Conservation (phyloP, 1,139 yeast species). For the Geotrichum siamense region DNA sequence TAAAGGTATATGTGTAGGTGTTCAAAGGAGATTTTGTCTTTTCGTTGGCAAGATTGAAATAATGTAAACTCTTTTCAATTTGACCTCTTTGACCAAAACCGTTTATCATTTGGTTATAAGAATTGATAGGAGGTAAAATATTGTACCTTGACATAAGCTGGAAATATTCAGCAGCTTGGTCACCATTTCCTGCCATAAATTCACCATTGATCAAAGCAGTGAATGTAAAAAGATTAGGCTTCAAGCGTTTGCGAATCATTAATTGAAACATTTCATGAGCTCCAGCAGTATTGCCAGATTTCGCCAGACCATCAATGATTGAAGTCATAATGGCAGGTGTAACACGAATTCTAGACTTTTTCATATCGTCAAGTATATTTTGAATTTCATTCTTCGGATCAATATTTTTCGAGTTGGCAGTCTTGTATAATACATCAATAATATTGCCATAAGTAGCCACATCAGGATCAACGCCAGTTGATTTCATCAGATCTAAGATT, state of each 20-base stretch:
- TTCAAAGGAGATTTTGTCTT: slow-evolving; percentile 40
- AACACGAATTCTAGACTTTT: slow-evolving; percentile 38
- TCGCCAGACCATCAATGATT: slow-evolving; percentile 51
- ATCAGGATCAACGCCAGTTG: slow-evolving; percentile 47
- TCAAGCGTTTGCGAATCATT: slow-evolving; percentile 35
- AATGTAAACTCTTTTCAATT: slow-evolving; percentile 37
- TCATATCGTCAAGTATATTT: slow-evolving; percentile 42
- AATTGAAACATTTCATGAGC: slow-evolving; percentile 48
- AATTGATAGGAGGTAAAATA: slow-evolving; percentile 38
- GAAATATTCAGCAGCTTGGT: slow-evolving; percentile 46
- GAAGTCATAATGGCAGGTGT: slow-evolving; percentile 49
- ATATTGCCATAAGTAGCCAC: slow-evolving; percentile 60
- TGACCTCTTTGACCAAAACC: slow-evolving; percentile 41
- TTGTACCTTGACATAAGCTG: slow-evolving; percentile 40
- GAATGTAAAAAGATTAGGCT: slow-evolving; percentile 40
- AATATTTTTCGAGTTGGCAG: slow-evolving; percentile 40
- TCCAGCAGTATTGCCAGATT: slow-evolving; percentile 42
- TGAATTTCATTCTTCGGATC: slow-evolving; percentile 40
- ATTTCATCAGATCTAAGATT: slow-evolving; percentile 35
- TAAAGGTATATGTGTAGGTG: slow-evolving; percentile 49
- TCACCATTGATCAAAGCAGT: slow-evolving; percentile 57
- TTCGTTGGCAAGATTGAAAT: slow-evolving; percentile 35
- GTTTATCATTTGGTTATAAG: slow-evolving; percentile 56
- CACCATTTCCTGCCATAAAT: slow-evolving; percentile 44
- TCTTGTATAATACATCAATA: slow-evolving; percentile 50